phyloP scores from a whole-genome alignment of 2,329 filamentous ascomycete genomes.

The Fusarium xylarioides region DNA sequence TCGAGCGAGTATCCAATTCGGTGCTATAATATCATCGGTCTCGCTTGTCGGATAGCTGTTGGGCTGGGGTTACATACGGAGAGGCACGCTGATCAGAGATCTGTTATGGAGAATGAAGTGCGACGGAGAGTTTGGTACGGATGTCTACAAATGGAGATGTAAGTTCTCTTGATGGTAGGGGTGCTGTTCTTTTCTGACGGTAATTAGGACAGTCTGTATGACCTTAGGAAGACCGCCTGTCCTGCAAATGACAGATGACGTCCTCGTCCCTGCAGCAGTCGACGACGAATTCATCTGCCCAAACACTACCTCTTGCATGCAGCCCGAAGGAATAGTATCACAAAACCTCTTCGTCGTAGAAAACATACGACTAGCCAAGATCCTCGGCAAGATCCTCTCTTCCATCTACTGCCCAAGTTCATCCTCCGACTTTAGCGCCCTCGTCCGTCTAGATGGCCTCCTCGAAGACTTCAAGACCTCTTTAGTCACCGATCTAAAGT shows the following conservation, averaged over 20 bases:
- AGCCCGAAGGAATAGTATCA: neutral
- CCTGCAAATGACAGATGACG: neutral
- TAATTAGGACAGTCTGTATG: conserved; percentile 7
- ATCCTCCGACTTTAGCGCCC: neutral
- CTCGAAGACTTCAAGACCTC: neutral
- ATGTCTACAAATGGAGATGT: neutral
- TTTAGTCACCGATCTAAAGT: accelerated
- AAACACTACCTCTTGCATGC: accelerated
- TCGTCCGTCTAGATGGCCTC: neutral
- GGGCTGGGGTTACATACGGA: neutral
- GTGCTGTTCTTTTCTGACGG: no score
- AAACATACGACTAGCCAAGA: neutral
- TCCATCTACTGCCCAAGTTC: neutral
- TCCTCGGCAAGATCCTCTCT: neutral
- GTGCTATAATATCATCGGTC: neutral
- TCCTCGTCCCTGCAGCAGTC: neutral
- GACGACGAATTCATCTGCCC: neutral
- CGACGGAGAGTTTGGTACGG: conserved; percentile 7
- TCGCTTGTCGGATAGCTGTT: neutral
- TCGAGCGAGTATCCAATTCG: neutral
- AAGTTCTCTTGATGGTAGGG: no score
- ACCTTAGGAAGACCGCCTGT: neutral
- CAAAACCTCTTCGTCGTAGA: conserved; percentile 1
- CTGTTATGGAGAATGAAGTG: neutral
- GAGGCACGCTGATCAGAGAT: neutral